Base-by-base conservation (phyloP, 495 filamentous ascomycete species). In the Chaetomium tenue region DNA sequence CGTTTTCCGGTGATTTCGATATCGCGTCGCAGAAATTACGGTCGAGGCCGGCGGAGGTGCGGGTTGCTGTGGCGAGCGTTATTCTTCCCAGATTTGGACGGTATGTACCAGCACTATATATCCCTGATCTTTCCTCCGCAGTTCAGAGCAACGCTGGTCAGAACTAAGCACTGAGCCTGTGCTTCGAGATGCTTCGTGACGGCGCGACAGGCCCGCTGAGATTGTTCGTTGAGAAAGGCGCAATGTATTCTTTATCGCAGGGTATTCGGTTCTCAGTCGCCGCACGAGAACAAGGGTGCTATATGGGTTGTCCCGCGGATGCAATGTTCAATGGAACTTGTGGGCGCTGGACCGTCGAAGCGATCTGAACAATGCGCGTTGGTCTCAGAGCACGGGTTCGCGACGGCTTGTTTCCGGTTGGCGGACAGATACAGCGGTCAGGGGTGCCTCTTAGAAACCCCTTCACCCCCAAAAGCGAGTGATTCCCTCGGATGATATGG, bases 391-490 rank as follows among this genome's bases (percentile, higher is more conserved):
- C 46, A 28, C 28, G 66, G 58, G 54, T 58, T 56, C 48, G 66
- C 63, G 42, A 37, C 54, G 55, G 57, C 57, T 60, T 53, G 52
- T 47, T 63, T 39, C 60, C 60, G 39, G 65, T 60, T 65, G 63
- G 56, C 42, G 16, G 50, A 40, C 42, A 5, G 55, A 42, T 30
- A 40, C 20, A 48, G 51, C 18, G 33, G 12, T 25, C 40, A 37
- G 18, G 16, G 20, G 15, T 3, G 23, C n/a, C 18, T n/a, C 15
- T 9, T 20, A 3, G 18, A n/a, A 7, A 0, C 48, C 9, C 0
- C 20, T n/a, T 8, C 16, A 22, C 25, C 22, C 48, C 33, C 30
- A 30, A 22, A 44, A 54, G 13, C 4, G 20, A 8, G 28, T 22
- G 9, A n/a, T 11, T 16, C 5, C 9, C 3, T 22, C 5, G 48